A percentile compares a stretch with the other conserved stretches of the same genome.
These are phyloP conservation scores for Syncephalastrum monosporum DNA, from an alignment of 371 early-diverging fungal genomes.

Conservation along the genomic window DNA sequence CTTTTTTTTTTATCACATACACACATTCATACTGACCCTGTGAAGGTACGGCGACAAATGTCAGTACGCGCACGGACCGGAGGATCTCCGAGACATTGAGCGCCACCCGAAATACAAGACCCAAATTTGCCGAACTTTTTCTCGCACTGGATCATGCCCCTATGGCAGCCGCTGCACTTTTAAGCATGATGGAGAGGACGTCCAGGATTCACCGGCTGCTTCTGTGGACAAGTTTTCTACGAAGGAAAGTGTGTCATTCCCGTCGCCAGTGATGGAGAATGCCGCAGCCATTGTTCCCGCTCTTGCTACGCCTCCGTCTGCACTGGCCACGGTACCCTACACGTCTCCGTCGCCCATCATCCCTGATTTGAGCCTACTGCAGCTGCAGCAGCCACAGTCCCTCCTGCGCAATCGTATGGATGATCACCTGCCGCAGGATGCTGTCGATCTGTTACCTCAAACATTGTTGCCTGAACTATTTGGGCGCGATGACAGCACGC, in stretches of 20 bases:
- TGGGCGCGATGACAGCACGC: too few species aligned
- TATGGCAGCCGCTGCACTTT: slow-evolving; percentile 97
- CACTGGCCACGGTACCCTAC: neutral
- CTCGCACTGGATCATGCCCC: slow-evolving; percentile 88
- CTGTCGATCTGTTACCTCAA: too few species aligned
- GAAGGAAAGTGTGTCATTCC: too few species aligned
- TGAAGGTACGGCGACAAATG: slow-evolving; percentile 86
- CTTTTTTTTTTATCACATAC: neutral
- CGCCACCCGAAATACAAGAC: slow-evolving; percentile 98
- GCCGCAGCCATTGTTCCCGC: neutral
- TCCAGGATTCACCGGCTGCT: slow-evolving; percentile 6
- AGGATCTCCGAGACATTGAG: slow-evolving; percentile 80
- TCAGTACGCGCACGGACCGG: slow-evolving; percentile 91
- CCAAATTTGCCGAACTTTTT: slow-evolving; percentile 85
- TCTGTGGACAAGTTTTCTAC: neutral
- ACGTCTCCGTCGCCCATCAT: too few species aligned
- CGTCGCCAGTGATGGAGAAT: too few species aligned
- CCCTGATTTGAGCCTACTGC: too few species aligned
- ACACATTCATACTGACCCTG: neutral
- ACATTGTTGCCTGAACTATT: too few species aligned
- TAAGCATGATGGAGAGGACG: slow-evolving; percentile 61
- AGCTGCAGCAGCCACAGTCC: too few species aligned
- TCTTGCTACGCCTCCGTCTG: slow-evolving; percentile 4
- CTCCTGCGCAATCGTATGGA: too few species aligned
- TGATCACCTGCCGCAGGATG: too few species aligned